phyloP scores from a whole-genome alignment of 75 land plant genomes.

The Isoetes taiwanensis region DNA sequence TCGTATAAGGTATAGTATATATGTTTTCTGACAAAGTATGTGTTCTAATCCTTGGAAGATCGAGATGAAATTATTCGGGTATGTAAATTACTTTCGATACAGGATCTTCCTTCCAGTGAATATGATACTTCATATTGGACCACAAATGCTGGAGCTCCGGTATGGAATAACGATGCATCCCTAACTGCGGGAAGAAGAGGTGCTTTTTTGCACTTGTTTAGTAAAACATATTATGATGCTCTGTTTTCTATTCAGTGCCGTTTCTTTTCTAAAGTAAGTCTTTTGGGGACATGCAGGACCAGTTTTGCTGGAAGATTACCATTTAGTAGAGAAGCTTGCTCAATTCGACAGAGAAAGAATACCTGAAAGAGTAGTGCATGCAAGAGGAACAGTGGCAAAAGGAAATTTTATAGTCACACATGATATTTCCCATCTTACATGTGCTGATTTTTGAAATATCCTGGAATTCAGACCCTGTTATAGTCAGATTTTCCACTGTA shows the following conservation, averaged over 20 bases:
- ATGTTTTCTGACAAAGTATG: too few species aligned
- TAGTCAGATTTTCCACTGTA: constrained; percentile 20
- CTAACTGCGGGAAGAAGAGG: background rate
- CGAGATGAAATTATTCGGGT: too few species aligned
- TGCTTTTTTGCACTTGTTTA: background rate
- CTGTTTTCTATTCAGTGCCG: too few species aligned
- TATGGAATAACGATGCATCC: constrained; percentile 2
- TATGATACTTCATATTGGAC: background rate
- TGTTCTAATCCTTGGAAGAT: too few species aligned
- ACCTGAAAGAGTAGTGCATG: constrained; percentile 13
- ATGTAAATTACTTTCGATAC: too few species aligned
- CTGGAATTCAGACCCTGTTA: too few species aligned
- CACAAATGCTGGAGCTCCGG: constrained; percentile 1
- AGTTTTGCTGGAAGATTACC: constrained; percentile 13
- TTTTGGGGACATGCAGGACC: too few species aligned
- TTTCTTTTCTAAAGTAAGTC: too few species aligned
- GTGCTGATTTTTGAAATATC: too few species aligned
- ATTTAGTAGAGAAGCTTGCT: constrained; percentile 25
- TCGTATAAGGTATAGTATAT: too few species aligned
- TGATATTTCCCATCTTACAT: constrained; percentile 9
- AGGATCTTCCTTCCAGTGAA: constrained; percentile 1
- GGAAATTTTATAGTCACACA: constrained; percentile 27
- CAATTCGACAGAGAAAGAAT: constrained; percentile 18
- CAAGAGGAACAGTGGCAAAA: constrained; percentile 25
- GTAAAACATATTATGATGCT: too few species aligned